Base-by-base conservation (phyloP, 2,329 filamentous ascomycete genomes). In the Aureobasidium sp. region DNA sequence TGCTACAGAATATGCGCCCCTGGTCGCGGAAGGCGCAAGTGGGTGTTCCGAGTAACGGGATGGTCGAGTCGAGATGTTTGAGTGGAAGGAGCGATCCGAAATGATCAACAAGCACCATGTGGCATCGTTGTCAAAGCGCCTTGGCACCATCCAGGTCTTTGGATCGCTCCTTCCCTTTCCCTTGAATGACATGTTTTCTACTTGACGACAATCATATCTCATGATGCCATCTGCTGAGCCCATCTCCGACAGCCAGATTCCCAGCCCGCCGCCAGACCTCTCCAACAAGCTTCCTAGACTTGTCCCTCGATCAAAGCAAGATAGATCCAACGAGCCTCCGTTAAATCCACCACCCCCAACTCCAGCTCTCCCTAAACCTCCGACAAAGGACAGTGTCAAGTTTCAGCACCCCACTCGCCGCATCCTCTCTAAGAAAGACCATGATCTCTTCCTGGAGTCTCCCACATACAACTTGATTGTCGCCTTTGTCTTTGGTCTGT, bases 401-500 rank as follows among this genome's bases (percentile, higher is more conserved):
- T 94, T 88, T 73, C 73, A 75, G 55, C 73, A 73, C 5, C 93
- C 93, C 0, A 79, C 77, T 11, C 80, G 90, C 56, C 81, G 90
- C 7, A 97, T 98, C 49, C 73, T 98, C 11, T 91, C 90, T 3
- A 75, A 76, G 2, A 74, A 79, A 44, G 93, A 98, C 61, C 90
- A 95, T 66, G 78, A 87, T 16, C 71, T 89, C 3, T 98, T 97
- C 63, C 77, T 90, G 16, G 72, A 79, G 0, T 96, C 90, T 0
- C 76, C 84, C 0, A 85, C 90, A 6, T 86, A 88, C 68, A 76
- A 75, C 6, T 78, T 97, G 35, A 78, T 98, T 38, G 74, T 87
- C 55, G 82, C 87, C 17, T 98, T 95, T 71, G 78, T 96, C 57
- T 96, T 95, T 69, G 80, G 81, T 8, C 80, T 98, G 19, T 84